Evolutionary conservation across 2,329 filamentous ascomycete species (phyloP), one percentile per base, ranked within the genome.

Genomic region (Talaromyces rugulosus): DNA sequence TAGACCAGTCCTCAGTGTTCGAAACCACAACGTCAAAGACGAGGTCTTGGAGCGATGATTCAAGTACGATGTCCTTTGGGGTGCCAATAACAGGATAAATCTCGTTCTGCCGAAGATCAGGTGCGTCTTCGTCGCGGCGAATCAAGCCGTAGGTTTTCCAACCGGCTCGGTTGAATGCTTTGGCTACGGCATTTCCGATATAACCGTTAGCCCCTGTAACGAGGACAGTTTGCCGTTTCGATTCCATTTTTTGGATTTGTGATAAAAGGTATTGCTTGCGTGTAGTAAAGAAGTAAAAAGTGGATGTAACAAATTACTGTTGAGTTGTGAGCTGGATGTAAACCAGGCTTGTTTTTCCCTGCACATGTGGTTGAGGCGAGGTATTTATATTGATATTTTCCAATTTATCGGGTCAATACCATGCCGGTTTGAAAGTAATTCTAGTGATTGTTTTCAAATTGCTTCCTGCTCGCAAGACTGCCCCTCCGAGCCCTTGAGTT

Each of bases 121-220:
- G 58, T 31, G 54, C 69, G 18, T 59, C 57, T n/a, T 55, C 65
- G 23, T 52, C 61, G 12, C 61, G 61, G 6, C 61, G 56, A 51
- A 62, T 60, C 40, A 62, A 40, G 52, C 61, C 61, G 53, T 62
- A 62, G 9, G 61, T 62, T 42, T 40, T 56, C 61, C 61, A 62
- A 23, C 60, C 60, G 30, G 55, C 47, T 50, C 60, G 54, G 36
- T 54, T 62, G 36, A 62, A 62, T 30, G 54, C 60, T 36, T 62
- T 62, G 47, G 60, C 60, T 5, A 61, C 60, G 16, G 60, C 60
- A n/a, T 61, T 61, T 54, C 60, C 60, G 28, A 61, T 61, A 56
- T 61, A 61, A 27, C 60, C 60, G 16, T 61, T 61, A 44, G 60
- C 60, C 4, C 60, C 60, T 30, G 60, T 61, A 34, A 61, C 55